A percentile compares a stretch with the other conserved stretches of the same genome.
phyloP scores from a whole-genome alignment of 108 stramenopile genomes.

The Mediolabrus comicus region DNA sequence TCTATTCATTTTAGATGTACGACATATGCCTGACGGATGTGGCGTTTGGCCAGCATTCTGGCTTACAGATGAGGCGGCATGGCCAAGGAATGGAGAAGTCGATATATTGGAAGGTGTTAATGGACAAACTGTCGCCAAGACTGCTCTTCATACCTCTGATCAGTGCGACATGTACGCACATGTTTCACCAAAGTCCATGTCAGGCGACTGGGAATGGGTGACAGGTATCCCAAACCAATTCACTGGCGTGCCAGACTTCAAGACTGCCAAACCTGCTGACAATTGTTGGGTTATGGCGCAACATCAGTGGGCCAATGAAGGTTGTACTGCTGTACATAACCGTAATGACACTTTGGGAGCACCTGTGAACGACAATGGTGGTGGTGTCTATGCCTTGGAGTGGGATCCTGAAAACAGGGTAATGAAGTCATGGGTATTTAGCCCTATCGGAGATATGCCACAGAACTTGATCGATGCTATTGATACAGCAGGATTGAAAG shows the following conservation, averaged over 20 bases:
- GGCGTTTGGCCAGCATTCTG: conserved; percentile 61
- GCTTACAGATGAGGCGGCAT: conserved; percentile 44
- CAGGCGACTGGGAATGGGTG: conserved; percentile 72
- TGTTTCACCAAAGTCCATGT: conserved; percentile 65
- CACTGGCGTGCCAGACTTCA: conserved; percentile 56
- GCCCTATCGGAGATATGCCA: conserved; percentile 65
- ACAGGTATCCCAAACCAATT: conserved; percentile 77
- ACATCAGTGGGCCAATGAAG: conserved; percentile 95
- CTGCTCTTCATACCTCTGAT: conserved; percentile 52
- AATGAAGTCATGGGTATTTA: conserved; percentile 90
- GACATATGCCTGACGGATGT: conserved; percentile 53
- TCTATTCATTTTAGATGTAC: conserved; percentile 75
- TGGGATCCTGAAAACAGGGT: conserved; percentile 84
- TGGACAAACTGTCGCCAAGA: conserved; percentile 44
- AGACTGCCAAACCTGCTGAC: conserved; percentile 54
- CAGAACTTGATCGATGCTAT: conserved; percentile 67
- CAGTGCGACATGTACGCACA: conserved; percentile 82
- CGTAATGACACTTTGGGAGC: conserved; percentile 68
- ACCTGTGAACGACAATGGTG: conserved; percentile 84
- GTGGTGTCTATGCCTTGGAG: conserved; percentile 72
- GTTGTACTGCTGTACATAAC: conserved; percentile 79
- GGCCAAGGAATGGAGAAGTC: conserved; percentile 55
- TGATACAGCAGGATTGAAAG: conserved; percentile 52
- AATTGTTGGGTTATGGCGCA: conserved; percentile 88
- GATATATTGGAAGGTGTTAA: conserved; percentile 59